Evolutionary conservation across 2,329 filamentous ascomycete genomes (phyloP).

Genomic region (Cytospora piceicola): DNA sequence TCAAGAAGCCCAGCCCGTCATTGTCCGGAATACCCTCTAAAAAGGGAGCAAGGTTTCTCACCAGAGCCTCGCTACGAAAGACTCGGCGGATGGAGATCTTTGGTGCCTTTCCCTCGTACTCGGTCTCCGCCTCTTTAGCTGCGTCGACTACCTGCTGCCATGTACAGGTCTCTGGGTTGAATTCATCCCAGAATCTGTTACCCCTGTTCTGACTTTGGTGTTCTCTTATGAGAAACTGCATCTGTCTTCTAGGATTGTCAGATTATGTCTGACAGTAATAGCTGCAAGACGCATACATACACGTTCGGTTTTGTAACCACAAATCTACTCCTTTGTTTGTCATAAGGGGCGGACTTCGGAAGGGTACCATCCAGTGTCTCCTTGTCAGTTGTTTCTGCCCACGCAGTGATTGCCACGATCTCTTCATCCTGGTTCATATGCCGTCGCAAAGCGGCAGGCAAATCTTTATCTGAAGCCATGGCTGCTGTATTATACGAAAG

Average conservation of each 20-base stretch:
- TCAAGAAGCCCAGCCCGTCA: slow-evolving; percentile 9
- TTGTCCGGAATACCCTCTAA: slow-evolving; percentile 12
- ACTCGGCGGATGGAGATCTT: background rate
- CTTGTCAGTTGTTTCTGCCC: background rate
- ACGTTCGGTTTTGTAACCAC: background rate
- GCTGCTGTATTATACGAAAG: too few relatives aligned
- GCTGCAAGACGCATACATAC: background rate
- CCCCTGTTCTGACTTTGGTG: background rate
- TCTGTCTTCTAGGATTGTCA: background rate
- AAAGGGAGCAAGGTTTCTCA: background rate
- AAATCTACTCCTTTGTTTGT: background rate
- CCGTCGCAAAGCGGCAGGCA: too few relatives aligned
- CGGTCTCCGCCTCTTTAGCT: background rate
- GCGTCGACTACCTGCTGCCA: background rate
- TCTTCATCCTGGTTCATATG: background rate
- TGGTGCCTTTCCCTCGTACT: background rate
- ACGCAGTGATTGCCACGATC: background rate
- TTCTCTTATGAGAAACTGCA: too few relatives aligned
- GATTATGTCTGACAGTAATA: background rate
- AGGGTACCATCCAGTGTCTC: background rate
- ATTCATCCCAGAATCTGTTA: background rate
- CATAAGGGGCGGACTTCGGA: background rate
- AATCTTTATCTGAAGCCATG: too few relatives aligned
- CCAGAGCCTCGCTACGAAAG: background rate
- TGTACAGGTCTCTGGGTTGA: background rate